Base-by-base conservation (phyloP, 495 filamentous ascomycete species). In the Tetracladium marchalianum region DNA sequence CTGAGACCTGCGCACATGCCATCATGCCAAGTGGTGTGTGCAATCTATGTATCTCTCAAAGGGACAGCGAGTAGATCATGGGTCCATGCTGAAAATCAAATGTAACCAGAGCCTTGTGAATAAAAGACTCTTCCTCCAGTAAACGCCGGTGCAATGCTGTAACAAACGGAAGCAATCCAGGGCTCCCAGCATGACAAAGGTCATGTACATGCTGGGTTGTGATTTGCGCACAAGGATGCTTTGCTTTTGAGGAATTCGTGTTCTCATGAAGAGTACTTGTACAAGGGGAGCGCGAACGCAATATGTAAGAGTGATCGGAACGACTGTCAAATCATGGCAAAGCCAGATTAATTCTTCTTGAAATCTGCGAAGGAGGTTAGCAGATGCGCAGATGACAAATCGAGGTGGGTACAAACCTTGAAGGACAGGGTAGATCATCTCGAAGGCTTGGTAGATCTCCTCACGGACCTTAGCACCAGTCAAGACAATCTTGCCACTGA, bases 391-490 rank as follows among this genome's bases (percentile, higher is more conserved):
- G 32, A 16, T 15, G 12, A 4, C 13, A 35, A 31, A 8, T 13
- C 11, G 37, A 43, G 3, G 11, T 22, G 0, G 17, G 15, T 18
- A n/a, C 53, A 35, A 71, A 93, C 88, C 88, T 71, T 87, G 85
- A 52, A 98, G 76, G 69, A 97, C 92, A 65, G 92, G 92, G 61
- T 96, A 96, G 75, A 98, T 97, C 79, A 95, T 81, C 72, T 97
- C 92, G 60, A 97, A 97, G 16, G 90, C 90, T 63, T 92, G 87
- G 61, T 97, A 98, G 57, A 98, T 97, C 71, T 98, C 92, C 70
- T 98, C 92, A 50, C 92, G 84, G 46, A 98, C 90, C 65, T 98
- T 97, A 43, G 92, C 92, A 53, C 92, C 92, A 47, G 93, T 98
- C 64, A 98, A 71, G 59, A 97, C 93, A 50, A 97, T 98, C 77